phyloP scores from a whole-genome alignment of 148 eudicot species.

The Chenopodium formosanum region DNA sequence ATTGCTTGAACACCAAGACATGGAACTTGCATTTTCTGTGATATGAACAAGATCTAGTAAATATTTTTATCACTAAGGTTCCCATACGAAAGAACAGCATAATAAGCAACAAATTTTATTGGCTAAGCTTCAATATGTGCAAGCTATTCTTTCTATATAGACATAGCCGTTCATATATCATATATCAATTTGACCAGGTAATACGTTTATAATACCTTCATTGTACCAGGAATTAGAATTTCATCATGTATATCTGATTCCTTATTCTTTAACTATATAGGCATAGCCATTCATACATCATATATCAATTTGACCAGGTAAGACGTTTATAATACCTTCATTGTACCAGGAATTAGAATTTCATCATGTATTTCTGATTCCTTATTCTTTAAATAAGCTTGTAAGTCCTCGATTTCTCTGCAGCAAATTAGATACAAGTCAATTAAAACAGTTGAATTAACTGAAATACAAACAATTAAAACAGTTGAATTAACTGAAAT shows the following conservation, averaged over 20 bases:
- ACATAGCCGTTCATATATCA: neutral
- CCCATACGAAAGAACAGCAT: neutral
- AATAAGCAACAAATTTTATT: neutral
- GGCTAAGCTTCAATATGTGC: neutral
- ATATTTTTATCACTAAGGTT: neutral
- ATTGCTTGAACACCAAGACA: slow-evolving; percentile 27
- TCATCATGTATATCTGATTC: slow-evolving; percentile 28
- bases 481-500: neutral
- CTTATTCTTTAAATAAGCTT: slow-evolving; percentile 34
- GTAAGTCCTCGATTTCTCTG: slow-evolving; percentile 71
- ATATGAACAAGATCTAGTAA: slow-evolving; percentile 11
- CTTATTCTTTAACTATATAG: slow-evolving; percentile 15
- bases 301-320: neutral
- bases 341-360: slow-evolving; percentile 34
- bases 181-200: neutral
- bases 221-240: slow-evolving; percentile 34
- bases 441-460: neutral
- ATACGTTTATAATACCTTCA: slow-evolving; percentile 44
- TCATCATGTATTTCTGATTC: slow-evolving; percentile 28
- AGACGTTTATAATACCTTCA: slow-evolving; percentile 43
- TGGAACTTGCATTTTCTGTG: slow-evolving; percentile 40
- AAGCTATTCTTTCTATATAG: neutral
- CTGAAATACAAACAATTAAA: neutral
- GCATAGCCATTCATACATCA: neutral
- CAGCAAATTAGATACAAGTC: slow-evolving; percentile 13